phyloP scores from a whole-genome alignment of 345 rosid species.

The Lepidium didymum region DNA sequence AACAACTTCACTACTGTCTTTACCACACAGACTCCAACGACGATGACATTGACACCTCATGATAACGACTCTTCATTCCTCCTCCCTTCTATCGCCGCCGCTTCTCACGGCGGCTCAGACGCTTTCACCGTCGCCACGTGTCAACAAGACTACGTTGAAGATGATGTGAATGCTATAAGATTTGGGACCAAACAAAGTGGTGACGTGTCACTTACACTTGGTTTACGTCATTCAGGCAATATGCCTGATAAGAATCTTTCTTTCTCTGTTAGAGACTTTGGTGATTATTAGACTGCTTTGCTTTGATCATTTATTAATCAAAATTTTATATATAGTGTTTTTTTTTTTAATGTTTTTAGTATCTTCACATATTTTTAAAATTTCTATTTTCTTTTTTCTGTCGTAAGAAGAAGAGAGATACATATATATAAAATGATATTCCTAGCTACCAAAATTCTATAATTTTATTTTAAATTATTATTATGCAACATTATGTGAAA shows the following conservation, averaged over 20 bases:
- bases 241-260: constrained; percentile 54
- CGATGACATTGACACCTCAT: constrained; percentile 34
- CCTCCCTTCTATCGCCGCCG: constrained; percentile 13
- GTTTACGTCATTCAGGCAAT: constrained; percentile 89
- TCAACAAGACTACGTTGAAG: constrained; percentile 25
- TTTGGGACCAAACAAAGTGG: constrained; percentile 68
- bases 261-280: constrained; percentile 80
- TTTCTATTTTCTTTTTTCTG: neutral
- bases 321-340: neutral
- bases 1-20: constrained; percentile 27
- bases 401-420: constrained; percentile 24
- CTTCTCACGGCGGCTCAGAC: constrained; percentile 20
- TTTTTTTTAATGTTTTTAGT: neutral
- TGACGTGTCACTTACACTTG: constrained; percentile 96
- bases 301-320: constrained; percentile 16
- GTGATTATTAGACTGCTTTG: constrained; percentile 45
- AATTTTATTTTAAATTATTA: neutral
- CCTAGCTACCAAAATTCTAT: neutral
- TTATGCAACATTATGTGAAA: neutral
- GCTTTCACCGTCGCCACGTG: constrained; percentile 18
- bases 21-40: constrained; percentile 38
- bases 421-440: neutral
- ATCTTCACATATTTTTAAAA: neutral
- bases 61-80: constrained; percentile 66
- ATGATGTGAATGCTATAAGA: constrained; percentile 45